Percentiles rank a stretch among this genome's conserved stretches.
Conservation (phyloP, 2,329 filamentous ascomycete species). For the Clonostachys rhizophaga region DNA sequence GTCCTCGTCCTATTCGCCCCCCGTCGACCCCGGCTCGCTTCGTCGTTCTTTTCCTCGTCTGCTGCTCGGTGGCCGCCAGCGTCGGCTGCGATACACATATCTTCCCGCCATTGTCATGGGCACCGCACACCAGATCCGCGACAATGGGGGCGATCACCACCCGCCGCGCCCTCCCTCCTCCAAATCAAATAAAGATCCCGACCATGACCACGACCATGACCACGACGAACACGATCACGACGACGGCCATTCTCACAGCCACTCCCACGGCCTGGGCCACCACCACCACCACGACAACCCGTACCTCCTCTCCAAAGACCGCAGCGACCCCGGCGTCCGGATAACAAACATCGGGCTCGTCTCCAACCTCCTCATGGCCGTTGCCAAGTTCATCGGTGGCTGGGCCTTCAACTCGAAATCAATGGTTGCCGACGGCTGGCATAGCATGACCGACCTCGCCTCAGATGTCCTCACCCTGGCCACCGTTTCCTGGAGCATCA, state of each 20-base stretch:
- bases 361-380: slow-evolving; percentile 90
- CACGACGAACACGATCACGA: slow-evolving; percentile 29
- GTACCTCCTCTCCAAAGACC: slow-evolving; percentile 85
- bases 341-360: slow-evolving; percentile 58
- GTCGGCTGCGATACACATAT: slow-evolving; percentile 7
- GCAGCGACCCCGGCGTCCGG: slow-evolving; percentile 63
- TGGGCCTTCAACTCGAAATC: slow-evolving; percentile 94
- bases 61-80: slow-evolving; percentile 11
- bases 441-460: slow-evolving; percentile 90
- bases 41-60: slow-evolving; percentile 8
- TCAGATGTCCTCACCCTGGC: slow-evolving; percentile 92
- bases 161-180: slow-evolving; percentile 1
- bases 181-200: slow-evolving; percentile 7
- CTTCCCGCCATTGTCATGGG: slow-evolving; percentile 16
- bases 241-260: slow-evolving; percentile 50
- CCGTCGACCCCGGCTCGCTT: not conserved
- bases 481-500: slow-evolving; percentile 90
- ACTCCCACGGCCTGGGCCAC: slow-evolving; percentile 43
- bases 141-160: slow-evolving; percentile 13
- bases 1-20: not conserved
- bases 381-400: slow-evolving; percentile 88
- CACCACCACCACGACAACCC: slow-evolving; percentile 89
- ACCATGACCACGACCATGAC: slow-evolving; percentile 14
- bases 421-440: slow-evolving; percentile 89
- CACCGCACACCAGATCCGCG: slow-evolving; percentile 20